Evolutionary conservation across 2,329 filamentous ascomycete genomes (phyloP), one percentile per base, ranked within the genome.

Genomic region (Paecilomyces dactylethromorphus): DNA sequence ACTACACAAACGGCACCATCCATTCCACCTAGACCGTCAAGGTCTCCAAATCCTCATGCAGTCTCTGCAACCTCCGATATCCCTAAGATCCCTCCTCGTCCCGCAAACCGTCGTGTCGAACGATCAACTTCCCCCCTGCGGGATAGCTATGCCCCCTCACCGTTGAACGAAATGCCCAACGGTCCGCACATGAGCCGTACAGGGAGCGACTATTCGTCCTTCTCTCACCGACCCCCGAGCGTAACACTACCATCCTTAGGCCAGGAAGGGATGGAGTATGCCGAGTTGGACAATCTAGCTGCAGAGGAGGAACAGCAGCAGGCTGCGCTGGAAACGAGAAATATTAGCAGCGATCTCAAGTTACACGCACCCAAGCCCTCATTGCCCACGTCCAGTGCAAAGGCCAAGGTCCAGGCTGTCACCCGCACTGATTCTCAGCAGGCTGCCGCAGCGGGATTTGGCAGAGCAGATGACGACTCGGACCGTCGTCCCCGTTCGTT

Each of bases 381-480:
- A 13, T 81, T 96, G 63, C 89, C 92, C 10, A 85, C 85, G 53
- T 85, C 86, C 21, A 94, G 88, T 68, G 92, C 92, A 60, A 94
- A 92, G 76, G 86, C 90, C 71, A 86, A 89, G 68, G 91, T 97
- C 55, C 86, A 89, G 71, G 81, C 84, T 13, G 92, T 97, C 61
- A 97, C 93, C 33, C 88, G 91, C 65, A 97, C 92, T 65, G 92
- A 97, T 76, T 96, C 91, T n/a, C 86, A 87, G 54, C 87, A 87
- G 71, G 92, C 91, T 61, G 91, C 90, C 18, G 85, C 89, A n/a
- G 91, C 88, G 61, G 92, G 92, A 62, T 85, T 96, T 69, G 91
- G 91, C 63, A 87, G 86, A 64, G 68, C 78, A 65, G 62, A 66
- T 53, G 75, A 82, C 59, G 80, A 81, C 57, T 78, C 78, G n/a